phyloP scores from a whole-genome alignment of 2,329 filamentous ascomycete genomes.

The Alternaria sp. region DNA sequence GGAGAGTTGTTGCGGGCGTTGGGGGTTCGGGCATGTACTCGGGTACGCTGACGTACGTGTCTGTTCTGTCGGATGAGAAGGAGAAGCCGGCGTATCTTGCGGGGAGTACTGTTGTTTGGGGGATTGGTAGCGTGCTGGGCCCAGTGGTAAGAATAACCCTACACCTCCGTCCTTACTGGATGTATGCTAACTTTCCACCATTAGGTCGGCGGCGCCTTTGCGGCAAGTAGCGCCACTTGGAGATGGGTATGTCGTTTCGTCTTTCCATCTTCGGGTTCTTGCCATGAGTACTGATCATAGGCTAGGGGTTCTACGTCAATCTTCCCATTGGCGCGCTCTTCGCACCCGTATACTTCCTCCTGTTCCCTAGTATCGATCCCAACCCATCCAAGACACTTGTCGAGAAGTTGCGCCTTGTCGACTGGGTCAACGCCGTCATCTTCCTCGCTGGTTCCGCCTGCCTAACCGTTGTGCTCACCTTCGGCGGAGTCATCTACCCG shows the following conservation, averaged over 20 bases:
- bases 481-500: neutral
- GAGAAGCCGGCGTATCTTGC: conserved; percentile 45
- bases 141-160: conserved; percentile 23
- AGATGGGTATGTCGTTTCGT: conserved; percentile 27
- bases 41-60: conserved; percentile 36
- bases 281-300: neutral
- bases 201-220: conserved; percentile 39
- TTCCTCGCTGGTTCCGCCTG: conserved; percentile 31
- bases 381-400: neutral
- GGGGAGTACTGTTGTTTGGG: conserved; percentile 46
- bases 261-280: neutral
- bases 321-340: neutral
- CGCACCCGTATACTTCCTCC: neutral
- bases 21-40: conserved; percentile 53
- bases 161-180: neutral
- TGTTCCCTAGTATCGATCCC: neutral
- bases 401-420: conserved; percentile 52
- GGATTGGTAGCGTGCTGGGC: conserved; percentile 49
- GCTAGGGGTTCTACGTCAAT: conserved; percentile 1
- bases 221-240: conserved; percentile 32
- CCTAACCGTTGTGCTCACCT: neutral
- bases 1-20: conserved; percentile 54
- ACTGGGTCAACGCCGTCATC: conserved; percentile 44
- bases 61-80: conserved; percentile 5
- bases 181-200: neutral